Evolutionary conservation across 306 rosid species (phyloP).

Genomic region (barrel medic (Medicago truncatula)): MtrunA17r5.0-ANR NC_053046.1:39606501-39607000

Average conservation of each 20-base stretch:
- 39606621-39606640: slow-evolving; percentile 18
- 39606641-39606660: slow-evolving; percentile 4
- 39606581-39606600: slow-evolving; percentile 26
- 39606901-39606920: too few relatives aligned
- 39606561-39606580: slow-evolving; percentile 12
- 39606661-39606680: slow-evolving; percentile 37
- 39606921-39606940: too few relatives aligned
- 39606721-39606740: too few relatives aligned
- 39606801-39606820: too few relatives aligned
- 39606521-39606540: neutral
- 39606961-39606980: neutral
- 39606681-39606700: neutral
- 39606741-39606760: too few relatives aligned
- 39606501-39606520: neutral
- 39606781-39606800: too few relatives aligned
- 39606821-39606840: too few relatives aligned
- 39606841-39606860: too few relatives aligned
- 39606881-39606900: too few relatives aligned
- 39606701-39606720: neutral
- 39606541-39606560: neutral
- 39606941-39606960: neutral
- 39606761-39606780: too few relatives aligned
- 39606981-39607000: neutral
- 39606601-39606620: slow-evolving; percentile 27
- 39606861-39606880: too few relatives aligned